Conservation (phyloP, 805 yeast species). For the Spathaspora boniae region DNA sequence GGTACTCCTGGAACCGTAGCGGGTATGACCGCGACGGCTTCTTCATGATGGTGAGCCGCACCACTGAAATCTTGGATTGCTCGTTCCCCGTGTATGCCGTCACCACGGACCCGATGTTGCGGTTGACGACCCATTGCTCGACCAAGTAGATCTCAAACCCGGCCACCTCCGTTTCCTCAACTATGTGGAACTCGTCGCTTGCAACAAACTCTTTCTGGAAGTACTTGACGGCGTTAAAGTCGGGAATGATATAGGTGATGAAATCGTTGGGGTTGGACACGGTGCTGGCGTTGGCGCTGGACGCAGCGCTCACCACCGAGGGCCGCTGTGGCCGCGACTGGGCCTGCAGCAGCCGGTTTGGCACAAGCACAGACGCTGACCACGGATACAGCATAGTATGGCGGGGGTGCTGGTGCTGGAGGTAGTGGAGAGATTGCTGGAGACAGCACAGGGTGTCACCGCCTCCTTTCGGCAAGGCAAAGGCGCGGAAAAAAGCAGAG, state of each 20-base stretch:
- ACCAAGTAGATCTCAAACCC: constrained; percentile 92
- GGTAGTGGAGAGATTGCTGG: too few relatives aligned
- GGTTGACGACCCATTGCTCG: constrained; percentile 88
- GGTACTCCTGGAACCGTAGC: constrained; percentile 50
- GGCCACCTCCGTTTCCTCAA: constrained; percentile 45
- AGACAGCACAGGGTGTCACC: too few relatives aligned
- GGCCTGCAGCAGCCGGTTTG: constrained; percentile 1
- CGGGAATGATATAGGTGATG: constrained; percentile 50
- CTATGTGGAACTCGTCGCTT: constrained; percentile 33
- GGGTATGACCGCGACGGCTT: constrained; percentile 48
- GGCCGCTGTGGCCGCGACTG: neutral
- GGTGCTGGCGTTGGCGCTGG: too few relatives aligned
- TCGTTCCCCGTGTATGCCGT: constrained; percentile 85
- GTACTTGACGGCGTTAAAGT: constrained; percentile 49
- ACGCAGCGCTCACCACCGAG: neutral
- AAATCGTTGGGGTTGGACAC: constrained; percentile 15
- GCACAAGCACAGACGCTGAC: neutral
- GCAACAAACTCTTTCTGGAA: constrained; percentile 38
- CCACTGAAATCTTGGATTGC: constrained; percentile 57
- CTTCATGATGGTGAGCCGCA: constrained; percentile 52
- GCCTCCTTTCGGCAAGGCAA: too few relatives aligned
- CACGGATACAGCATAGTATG: too few relatives aligned
- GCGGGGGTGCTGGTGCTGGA: too few relatives aligned
- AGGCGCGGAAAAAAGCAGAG: too few relatives aligned
- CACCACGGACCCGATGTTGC: constrained; percentile 64